Base-by-base conservation (phyloP, 352 stramenopile species). In the Blastocystis sp. region DNA sequence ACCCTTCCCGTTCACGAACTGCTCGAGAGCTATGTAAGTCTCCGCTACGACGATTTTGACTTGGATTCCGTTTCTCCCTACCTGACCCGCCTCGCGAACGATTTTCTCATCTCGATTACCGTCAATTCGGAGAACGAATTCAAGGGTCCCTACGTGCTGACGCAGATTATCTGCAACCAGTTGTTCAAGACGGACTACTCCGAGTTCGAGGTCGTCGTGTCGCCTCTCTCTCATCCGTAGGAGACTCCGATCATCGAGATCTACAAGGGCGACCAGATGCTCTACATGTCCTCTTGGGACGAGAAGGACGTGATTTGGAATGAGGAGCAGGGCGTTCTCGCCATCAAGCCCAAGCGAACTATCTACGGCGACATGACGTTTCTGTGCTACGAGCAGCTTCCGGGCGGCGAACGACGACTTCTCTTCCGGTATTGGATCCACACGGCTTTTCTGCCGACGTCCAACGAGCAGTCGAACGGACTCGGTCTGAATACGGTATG, bases 341-440 rank as follows among this genome's bases (percentile, higher is more conserved):
- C 48, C 4, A 42, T 81, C 51, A 54, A 14, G 8, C 24, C 42
- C 14, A 81, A 81, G 29, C 32, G 42, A 16, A 38, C n/a, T 4
- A 64, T 81, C 18, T 81, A 64, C 24, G 69, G 69, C 32, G 69
- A 81, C 40, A 81, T 81, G 69, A 81, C 69, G 24, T 24, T 81
- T 32, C 21, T 64, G 46, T 81, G 69, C 48, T 81, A 81, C n/a
- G 69, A 81, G 36, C 69, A 59, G 38, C 34, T 81, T 29, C 21
- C 36, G 4, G 44, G 36, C 21, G 51, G 51, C 14, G 32, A 81
- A n/a, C 44, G 69, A 27, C 27, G 49, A 11, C 11, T 81, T 38
- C 48, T 81, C 1, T 81, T 54, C 21, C 44, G 48, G 32, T 81
- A 81, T 61, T 81, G 69, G 69, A 51, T 81, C 7, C 69, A 81